Evolutionary conservation across 2,329 filamentous ascomycete genomes (phyloP).

Genomic region (Atkinsonella texensis): DNA sequence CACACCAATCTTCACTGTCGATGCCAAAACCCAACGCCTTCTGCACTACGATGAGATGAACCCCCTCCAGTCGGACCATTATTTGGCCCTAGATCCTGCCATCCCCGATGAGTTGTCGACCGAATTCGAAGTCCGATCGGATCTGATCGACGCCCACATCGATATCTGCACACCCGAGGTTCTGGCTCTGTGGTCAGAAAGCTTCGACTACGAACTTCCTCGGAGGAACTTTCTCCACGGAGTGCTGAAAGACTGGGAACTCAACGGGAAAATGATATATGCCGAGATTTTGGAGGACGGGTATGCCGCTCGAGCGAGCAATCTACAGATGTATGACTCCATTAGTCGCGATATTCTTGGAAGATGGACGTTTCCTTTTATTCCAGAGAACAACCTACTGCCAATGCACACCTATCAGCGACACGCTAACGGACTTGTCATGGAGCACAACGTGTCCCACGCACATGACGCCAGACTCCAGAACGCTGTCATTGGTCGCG

Average conservation of each 20-base stretch:
- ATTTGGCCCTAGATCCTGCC: slow-evolving; percentile 64
- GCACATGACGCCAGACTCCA: slow-evolving; percentile 59
- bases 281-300: slow-evolving; percentile 72
- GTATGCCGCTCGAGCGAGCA: slow-evolving; percentile 78
- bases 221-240: slow-evolving; percentile 82
- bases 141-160: slow-evolving; percentile 87
- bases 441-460: slow-evolving; percentile 66
- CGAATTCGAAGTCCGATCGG: slow-evolving; percentile 73
- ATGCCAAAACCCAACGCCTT: slow-evolving; percentile 67
- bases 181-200: slow-evolving; percentile 89
- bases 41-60: slow-evolving; percentile 91
- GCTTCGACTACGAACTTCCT: slow-evolving; percentile 90
- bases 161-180: slow-evolving; percentile 97
- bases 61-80: slow-evolving; percentile 51
- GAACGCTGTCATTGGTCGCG: slow-evolving; percentile 63
- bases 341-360: slow-evolving; percentile 78
- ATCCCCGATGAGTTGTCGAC: slow-evolving; percentile 56
- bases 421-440: slow-evolving; percentile 57
- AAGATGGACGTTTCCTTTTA: slow-evolving; percentile 79
- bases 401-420: slow-evolving; percentile 65
- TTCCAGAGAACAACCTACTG: slow-evolving; percentile 78
- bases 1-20: slow-evolving; percentile 76
- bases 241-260: slow-evolving; percentile 89
- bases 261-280: slow-evolving; percentile 95
- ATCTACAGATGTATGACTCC: slow-evolving; percentile 79